Base-by-base conservation (phyloP, 805 yeast species). In the Candida ficus region DNA sequence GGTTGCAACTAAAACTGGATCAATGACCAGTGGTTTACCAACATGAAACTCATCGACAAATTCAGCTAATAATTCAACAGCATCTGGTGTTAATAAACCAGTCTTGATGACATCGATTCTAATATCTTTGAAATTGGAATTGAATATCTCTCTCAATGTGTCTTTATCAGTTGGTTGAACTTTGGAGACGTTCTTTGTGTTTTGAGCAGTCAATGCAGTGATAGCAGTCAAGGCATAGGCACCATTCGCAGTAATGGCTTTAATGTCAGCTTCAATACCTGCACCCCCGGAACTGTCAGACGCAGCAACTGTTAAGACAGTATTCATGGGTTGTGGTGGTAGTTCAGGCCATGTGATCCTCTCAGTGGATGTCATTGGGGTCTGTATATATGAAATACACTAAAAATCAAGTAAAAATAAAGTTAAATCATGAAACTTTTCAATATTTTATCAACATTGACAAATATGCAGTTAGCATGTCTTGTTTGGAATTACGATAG, bases 261-360 rank as follows among this genome's bases (percentile, higher is more conserved):
- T 88, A 29, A 87, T 57, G 57, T 87, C 96, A 1, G 95, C 95
- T 58, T 87, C 95, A 37, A 87, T 79, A 3, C 96, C 96, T 3
- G 96, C 95, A 4, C 95, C 95, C 3, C 95, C 96, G 10, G 91
- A 81, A 33, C 80, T 75, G 57, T 87, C 96, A 0, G 91, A 81
- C 0, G 95, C 95, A 2, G 88, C 88, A 33, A 73, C 61, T 1
- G 73, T 68, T 41, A 73, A 49, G 1, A 73, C 75, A 1, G 65
- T 63, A 3, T 70, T 67, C 19, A 69, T 39, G 14, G 42, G 28
- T 28, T 43, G 37, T 3, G 47, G 35, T 4, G 34, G 4, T 2
- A 43, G 5, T 7, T 33, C 14, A 2, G 42, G 35, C 41, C 42
- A 37, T 18, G 35, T 28, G 14, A 35, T 25, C 13, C 26, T 25